Conservation (phyloP, 2,329 filamentous ascomycete genomes). For the Epicoccum sorghinum region DNA sequence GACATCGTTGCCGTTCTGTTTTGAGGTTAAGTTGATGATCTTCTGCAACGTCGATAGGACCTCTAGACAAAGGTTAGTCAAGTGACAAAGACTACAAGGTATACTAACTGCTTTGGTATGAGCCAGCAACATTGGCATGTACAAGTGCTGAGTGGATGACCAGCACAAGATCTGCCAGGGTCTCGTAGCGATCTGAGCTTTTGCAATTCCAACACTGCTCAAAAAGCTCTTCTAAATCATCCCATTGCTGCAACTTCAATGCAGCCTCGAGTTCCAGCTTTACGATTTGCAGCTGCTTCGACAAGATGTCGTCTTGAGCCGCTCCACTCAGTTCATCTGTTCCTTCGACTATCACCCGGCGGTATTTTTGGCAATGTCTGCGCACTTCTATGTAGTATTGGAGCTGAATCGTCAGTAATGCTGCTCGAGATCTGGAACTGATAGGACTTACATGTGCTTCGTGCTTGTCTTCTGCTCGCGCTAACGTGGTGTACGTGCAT, state of each 20-base stretch:
- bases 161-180: constrained; percentile 55
- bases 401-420: constrained; percentile 53
- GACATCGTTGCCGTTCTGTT: constrained; percentile 61
- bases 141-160: constrained; percentile 49
- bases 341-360: constrained; percentile 51
- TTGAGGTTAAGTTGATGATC: constrained; percentile 73
- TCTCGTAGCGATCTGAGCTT: constrained; percentile 50
- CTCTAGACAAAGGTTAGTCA: constrained; percentile 19
- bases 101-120: constrained; percentile 43
- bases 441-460: constrained; percentile 46
- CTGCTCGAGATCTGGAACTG: constrained; percentile 14
- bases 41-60: constrained; percentile 59
- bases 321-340: constrained; percentile 50
- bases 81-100: not conserved
- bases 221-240: constrained; percentile 67
- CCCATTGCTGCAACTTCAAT: constrained; percentile 70
- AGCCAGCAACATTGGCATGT: constrained; percentile 31
- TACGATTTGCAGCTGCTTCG: constrained; percentile 70
- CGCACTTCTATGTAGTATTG: constrained; percentile 68
- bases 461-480: constrained; percentile 52
- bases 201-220: constrained; percentile 49
- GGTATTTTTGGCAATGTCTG: constrained; percentile 66
- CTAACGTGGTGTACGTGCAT: constrained; percentile 55
- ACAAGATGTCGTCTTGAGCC: constrained; percentile 59
- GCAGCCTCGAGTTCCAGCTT: constrained; percentile 82